Base-by-base conservation (phyloP, 257 asterid species). In the Petunia secreta region DNA sequence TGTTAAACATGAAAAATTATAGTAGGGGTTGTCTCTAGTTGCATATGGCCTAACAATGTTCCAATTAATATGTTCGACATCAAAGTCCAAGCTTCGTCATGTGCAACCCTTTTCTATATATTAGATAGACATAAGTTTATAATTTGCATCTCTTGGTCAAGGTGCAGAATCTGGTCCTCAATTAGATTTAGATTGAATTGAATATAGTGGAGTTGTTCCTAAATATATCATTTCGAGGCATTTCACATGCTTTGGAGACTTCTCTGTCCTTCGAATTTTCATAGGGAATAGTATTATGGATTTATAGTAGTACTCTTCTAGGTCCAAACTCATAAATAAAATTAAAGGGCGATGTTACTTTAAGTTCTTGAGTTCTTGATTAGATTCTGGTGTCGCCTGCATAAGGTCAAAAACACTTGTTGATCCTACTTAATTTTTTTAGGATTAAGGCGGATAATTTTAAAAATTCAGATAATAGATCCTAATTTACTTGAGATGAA, bases 181-280 rank as follows among this genome's bases (percentile, higher is more conserved):
- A 71, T 41, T 71, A 59, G 77, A 25, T 67, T 57, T 44, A 5
- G 48, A 39, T 71, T 55, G 55, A 52, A 39, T 71, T 55, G 55
- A 52, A 39, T 58, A 53, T 68, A 37, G 52, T 44, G 41, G 66
- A 82, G 63, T 82, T 81, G 82, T 57, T 63, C 69, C 86, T 82
- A 81, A 81, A 68, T 75, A 38, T 34, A 85, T 79, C 82, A 75
- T 64, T 41, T 79, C 83, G 83, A 86, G 88, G 79, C 82, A 81
- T 44, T 81, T 82, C 88, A 82, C 85, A 82, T 88, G 83, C 52
- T 63, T 77, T 60, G 80, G 81, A 84, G 46, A 34, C 34, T 34
- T 71, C 34, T 34, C 3, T 34, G 62, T 50, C 6, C 77, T 69
- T 69, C 40, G 55, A 71, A 34, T 71, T 71, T 48, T 71, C 62